Conservation (phyloP, 345 rosid species). For the Boechera stricta region DNA sequence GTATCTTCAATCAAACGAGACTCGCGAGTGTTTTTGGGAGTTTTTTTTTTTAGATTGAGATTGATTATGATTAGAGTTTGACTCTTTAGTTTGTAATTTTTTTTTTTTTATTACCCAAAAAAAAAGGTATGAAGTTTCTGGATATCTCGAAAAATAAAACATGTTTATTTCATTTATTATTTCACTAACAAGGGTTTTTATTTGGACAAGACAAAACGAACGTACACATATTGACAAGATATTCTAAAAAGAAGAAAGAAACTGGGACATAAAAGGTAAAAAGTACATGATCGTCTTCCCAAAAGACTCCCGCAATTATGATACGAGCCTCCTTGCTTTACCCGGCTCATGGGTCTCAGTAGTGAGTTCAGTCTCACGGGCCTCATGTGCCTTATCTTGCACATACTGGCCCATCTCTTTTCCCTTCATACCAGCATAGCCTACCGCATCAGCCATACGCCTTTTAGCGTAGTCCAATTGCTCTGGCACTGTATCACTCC, state of each 20-base stretch:
- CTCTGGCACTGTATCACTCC: conserved; percentile 47
- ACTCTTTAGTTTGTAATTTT: too few relatives aligned
- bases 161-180: conserved; percentile 33
- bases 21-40: too few relatives aligned
- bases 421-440: conserved; percentile 63
- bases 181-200: conserved; percentile 29
- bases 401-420: conserved; percentile 64
- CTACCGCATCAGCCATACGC: conserved; percentile 53
- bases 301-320: not conserved
- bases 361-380: conserved; percentile 26
- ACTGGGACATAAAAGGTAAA: conserved; percentile 26
- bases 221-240: conserved; percentile 22
- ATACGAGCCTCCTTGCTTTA: not conserved
- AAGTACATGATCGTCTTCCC: conserved; percentile 5
- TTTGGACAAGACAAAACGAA: conserved; percentile 39
- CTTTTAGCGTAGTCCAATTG: conserved; percentile 58
- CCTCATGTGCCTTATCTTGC: conserved; percentile 39
- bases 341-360: conserved; percentile 22
- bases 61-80: too few relatives aligned
- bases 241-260: conserved; percentile 15
- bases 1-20: too few relatives aligned
- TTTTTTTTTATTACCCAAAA: too few relatives aligned
- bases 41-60: too few relatives aligned
- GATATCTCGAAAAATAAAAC: not conserved
- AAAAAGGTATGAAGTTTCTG: too few relatives aligned